Evolutionary conservation across 2,329 filamentous ascomycete species (phyloP).

Genomic region (Thelonectria blattea): DNA sequence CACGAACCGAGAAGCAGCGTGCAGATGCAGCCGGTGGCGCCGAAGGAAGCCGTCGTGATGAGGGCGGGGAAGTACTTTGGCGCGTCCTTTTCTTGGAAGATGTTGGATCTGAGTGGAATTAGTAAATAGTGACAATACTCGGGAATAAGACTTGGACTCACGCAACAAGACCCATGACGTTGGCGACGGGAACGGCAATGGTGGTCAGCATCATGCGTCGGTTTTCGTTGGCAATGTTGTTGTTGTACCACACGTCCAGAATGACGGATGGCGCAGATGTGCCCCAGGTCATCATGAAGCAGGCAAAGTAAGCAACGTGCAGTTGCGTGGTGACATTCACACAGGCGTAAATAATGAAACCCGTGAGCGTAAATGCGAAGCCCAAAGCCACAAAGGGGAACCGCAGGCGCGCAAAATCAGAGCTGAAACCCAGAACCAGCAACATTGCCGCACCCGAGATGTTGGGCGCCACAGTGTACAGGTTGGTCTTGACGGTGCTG

Average conservation of each 20-base stretch:
- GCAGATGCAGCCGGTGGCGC: constrained; percentile 13
- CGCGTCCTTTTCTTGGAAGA: constrained; percentile 20
- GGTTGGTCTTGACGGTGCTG: constrained; percentile 67
- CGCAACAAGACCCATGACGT: constrained; percentile 60
- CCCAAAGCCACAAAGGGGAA: constrained; percentile 78
- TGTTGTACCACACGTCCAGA: constrained; percentile 73
- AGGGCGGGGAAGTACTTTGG: constrained; percentile 20
- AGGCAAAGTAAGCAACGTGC: constrained; percentile 75
- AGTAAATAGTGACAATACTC: neutral
- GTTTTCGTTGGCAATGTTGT: constrained; percentile 81
- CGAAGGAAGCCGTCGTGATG: constrained; percentile 19
- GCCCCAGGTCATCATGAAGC: constrained; percentile 85
- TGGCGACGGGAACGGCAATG: constrained; percentile 75
- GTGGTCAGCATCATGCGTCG: constrained; percentile 73
- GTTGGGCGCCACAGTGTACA: constrained; percentile 84
- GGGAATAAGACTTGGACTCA: neutral
- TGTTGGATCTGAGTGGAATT: constrained; percentile 13
- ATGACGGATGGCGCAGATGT: constrained; percentile 77
- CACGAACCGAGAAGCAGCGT: constrained; percentile 13
- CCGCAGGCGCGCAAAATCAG: constrained; percentile 69
- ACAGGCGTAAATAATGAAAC: constrained; percentile 79
- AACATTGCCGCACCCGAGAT: constrained; percentile 75
- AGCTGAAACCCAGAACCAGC: constrained; percentile 73
- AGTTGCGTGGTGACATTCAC: constrained; percentile 67
- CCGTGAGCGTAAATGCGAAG: constrained; percentile 75